A percentile compares a stretch with the other conserved stretches of the same genome.
These are phyloP conservation scores for Tubosaeta sp. DNA, from an alignment of 768 basidiomycete genomes.

Conservation along the genomic window DNA sequence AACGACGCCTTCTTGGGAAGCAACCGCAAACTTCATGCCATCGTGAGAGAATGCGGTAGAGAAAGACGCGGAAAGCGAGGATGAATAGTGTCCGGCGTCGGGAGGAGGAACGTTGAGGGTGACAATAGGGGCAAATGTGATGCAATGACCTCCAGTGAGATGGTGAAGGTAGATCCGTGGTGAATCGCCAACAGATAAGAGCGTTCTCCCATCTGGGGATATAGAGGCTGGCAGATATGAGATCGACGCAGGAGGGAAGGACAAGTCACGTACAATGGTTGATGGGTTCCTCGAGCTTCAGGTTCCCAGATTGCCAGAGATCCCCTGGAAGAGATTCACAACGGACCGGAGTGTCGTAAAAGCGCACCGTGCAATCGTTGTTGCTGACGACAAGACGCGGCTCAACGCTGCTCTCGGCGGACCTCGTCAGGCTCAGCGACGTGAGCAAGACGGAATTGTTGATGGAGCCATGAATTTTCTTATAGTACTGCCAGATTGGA, in stretches of 20 bases:
- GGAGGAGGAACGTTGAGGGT: constrained; percentile 67
- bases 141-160: constrained; percentile 57
- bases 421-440: constrained; percentile 55
- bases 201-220: constrained; percentile 81
- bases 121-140: constrained; percentile 62
- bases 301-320: constrained; percentile 47
- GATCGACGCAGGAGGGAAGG: constrained; percentile 4
- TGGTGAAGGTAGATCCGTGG: constrained; percentile 80
- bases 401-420: constrained; percentile 62
- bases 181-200: constrained; percentile 90
- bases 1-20: constrained; percentile 76
- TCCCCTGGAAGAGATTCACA: constrained; percentile 38
- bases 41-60: constrained; percentile 74
- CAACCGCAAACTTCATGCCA: constrained; percentile 77
- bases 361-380: constrained; percentile 78
- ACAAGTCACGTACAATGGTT: constrained; percentile 65
- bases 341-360: constrained; percentile 70
- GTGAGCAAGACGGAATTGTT: constrained; percentile 77
- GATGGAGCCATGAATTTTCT: constrained; percentile 60
- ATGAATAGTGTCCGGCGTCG: constrained; percentile 36
- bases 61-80: constrained; percentile 66
- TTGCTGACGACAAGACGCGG: constrained; percentile 81
- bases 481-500: constrained; percentile 52
- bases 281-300: constrained; percentile 64
- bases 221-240: constrained; percentile 60